These are phyloP conservation scores for Protomyces lactucae-debilis DNA, from an alignment of 1,139 yeast genomes.

Conservation along the genomic window DNA sequence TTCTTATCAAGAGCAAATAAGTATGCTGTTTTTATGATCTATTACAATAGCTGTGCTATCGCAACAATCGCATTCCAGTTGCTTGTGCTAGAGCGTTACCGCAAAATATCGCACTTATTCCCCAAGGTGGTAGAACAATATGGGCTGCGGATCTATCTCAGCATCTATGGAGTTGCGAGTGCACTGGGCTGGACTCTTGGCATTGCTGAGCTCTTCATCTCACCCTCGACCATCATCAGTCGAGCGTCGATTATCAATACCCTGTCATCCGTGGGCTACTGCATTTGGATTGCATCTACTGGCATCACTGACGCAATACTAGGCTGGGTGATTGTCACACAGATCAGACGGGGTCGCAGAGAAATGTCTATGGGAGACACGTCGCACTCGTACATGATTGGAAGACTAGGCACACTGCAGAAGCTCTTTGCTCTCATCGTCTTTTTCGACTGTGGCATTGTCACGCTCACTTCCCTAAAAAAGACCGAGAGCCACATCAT, in stretches of 20 bases:
- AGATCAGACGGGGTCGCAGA: constrained; percentile 3
- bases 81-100: constrained; percentile 21
- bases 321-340: constrained; percentile 11
- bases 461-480: constrained; percentile 8
- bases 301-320: constrained; percentile 22
- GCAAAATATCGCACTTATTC: constrained; percentile 7
- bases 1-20: neutral
- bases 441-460: constrained; percentile 14
- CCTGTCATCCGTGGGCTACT: constrained; percentile 6
- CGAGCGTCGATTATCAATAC: constrained; percentile 12
- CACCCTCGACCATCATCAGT: constrained; percentile 14
- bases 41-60: neutral
- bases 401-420: constrained; percentile 8
- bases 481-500: constrained; percentile 7
- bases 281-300: constrained; percentile 16
- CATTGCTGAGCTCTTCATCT: constrained; percentile 6
- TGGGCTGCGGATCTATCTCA: constrained; percentile 7
- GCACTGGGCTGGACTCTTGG: neutral
- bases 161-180: constrained; percentile 5
- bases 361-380: neutral
- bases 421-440: constrained; percentile 11
- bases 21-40: constrained; percentile 2
- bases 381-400: neutral
- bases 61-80: constrained; percentile 9
- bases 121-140: constrained; percentile 3